Base-by-base conservation (phyloP, 1,284 basidiomycete species). In the Schizophyllum commune region DNA sequence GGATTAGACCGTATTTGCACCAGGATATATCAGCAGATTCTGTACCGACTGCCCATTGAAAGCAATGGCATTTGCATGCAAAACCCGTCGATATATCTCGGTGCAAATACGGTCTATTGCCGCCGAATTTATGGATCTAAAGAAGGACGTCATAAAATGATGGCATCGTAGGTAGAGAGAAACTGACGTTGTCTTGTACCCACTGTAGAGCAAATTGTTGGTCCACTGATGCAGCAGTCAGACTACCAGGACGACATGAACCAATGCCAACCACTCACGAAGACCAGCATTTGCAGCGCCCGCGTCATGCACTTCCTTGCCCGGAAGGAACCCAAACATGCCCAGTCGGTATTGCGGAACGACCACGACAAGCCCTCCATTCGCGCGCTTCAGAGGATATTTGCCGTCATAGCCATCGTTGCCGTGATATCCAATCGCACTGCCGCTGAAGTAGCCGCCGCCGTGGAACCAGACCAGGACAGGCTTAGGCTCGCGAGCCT, bases 331-430 rank as follows among this genome's bases (percentile, higher is more conserved):
- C 33, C 79, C 74, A 55, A 76, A 75, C 47, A 68, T 62, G 7
- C 74, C 74, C 1, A 76, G 65, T 9, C 75, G 71, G 57, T 75
- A 75, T 62, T 75, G 72, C 5, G 74, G 68, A n/a, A 71, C 62
- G 6, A 77, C 74, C 0, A 69, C 70, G 1, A 77, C 39, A 8
- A 47, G 39, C 3, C 17, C 9, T 11, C 17, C 39, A 17, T 17
- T 11, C 39, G 39, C 9, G 39, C 13, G 13, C 13, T 13, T 17
- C 17, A 47, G 3, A 3, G 17, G 39, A 47, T 47, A 11, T 17
- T 47, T 3, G 13, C 39, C 39, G 39, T 47, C 39, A 47, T 13
- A 47, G 13, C 9, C 39, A 8, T 47, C 39, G 3, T 47, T 11
- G 2, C 39, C 39, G 3, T 11, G 9, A 8, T 47, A 47, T 2